Base-by-base conservation (phyloP, 1,284 basidiomycete genomes). In the Pseudozyma hubeiensis region DNA sequence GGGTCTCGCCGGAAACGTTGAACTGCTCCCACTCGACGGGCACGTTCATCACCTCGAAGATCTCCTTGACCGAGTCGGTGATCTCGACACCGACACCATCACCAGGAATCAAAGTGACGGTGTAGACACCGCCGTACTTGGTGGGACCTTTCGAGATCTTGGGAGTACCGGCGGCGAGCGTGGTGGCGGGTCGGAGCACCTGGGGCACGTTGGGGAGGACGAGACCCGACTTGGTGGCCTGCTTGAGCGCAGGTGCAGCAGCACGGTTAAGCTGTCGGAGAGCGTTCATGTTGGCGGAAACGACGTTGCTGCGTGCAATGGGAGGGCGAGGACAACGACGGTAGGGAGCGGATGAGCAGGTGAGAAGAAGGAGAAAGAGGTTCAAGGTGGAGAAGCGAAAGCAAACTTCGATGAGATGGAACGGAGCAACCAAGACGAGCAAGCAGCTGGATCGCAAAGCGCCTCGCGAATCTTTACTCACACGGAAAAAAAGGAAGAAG, bases 1-100 rank as follows among this genome's bases (percentile, higher is more conserved):
- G 93, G 39, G 94, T 97, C 89, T 97, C 91, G 69, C 97, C 97
- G 48, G 94, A 96, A 72, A 99, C 94, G 85, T 98, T 90, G 87
- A 95, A 98, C 86, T 98, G 93, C 86, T 98, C 95, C 93, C 95
- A 99, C 86, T 98, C 93, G 87, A 99, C 95, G 85, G 97, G 97
- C 37, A 94, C 97, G 85, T 99, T 99, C 85, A 94, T 90, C 75
- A 93, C 89, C 85, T 97, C 93, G 82, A 99, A 99, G 85, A 99
- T 94, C 87, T 98, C 94, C 88, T 99, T 98, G 81, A 99, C 96
- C 17, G 94, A 96, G 86, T 96, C 93, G 73, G 95, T 94, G 85
- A 99, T 94, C 88, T 99, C 97, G 83, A 90, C 90, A 80, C 97
- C 97, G 84, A 99, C 92, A 89, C 60, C 61, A 50, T 79, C 67